Evolutionary conservation across 371 early-diverging fungal species (phyloP), one percentile per base, ranked within the genome.

Genomic region (Actinomortierella wolfii): DNA sequence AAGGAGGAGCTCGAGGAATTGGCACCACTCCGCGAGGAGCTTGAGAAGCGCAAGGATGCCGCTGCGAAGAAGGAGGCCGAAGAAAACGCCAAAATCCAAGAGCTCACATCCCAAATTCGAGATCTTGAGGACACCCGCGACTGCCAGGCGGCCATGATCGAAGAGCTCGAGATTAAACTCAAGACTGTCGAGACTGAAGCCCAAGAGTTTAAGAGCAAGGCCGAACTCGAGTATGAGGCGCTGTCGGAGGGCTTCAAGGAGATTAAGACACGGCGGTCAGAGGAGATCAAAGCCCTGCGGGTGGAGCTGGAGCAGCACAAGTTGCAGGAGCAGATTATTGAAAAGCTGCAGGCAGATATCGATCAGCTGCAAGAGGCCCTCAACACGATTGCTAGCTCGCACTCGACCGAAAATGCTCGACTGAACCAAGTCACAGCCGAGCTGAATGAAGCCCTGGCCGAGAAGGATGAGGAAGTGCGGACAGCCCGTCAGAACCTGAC

Each of bases 251-350:
- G 73, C 9, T 71, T 66, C 59, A 71, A 71, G 57, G 59, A 62
- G 11, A 45, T 71, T 24, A 71, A 66, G 73, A 62, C 41, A 26
- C 59, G 73, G 1, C 73, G 73, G 15, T 71, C 73, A 0, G 67
- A 71, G 53, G 73, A 71, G 48, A 71, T 71, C 51, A 57, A 49
- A 41, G 67, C 53, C 3, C 59, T 71, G 57, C 52, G 62, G 49
- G 67, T 66, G 2, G 67, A 71, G 48, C 29, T 71, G 43, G 73
- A 71, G 43, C 73, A 71, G 45, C 73, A 71, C 42, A 71, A 71
- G 50, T 45, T 71, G 21, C 73, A 71, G 48, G 73, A 71, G 46
- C 73, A 71, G 49, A 71, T 71, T 57, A 71, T 71, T 24, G 73
- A 66, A 41, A 71, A 66, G 26, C 54, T 71, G 39, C 73, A 71